phyloP scores from a whole-genome alignment of 768 basidiomycete species.

The Udeniomyces megalosporus region DNA sequence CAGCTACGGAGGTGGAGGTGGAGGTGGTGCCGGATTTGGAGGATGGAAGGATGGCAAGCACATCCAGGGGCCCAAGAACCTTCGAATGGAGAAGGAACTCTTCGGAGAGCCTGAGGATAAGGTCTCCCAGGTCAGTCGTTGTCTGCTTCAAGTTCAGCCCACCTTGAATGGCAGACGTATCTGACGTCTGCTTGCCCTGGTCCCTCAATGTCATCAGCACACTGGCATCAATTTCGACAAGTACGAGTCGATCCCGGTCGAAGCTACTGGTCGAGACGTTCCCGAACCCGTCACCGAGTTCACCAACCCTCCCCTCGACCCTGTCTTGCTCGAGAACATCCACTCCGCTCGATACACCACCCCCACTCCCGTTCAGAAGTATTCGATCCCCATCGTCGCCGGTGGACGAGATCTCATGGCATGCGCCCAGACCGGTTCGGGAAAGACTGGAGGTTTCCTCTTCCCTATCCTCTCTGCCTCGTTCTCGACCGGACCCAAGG shows the following conservation, averaged over 20 bases:
- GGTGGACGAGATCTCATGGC: constrained; percentile 40
- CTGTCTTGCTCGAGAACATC: constrained; percentile 90
- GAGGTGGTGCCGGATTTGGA: constrained; percentile 37
- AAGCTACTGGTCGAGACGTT: constrained; percentile 92
- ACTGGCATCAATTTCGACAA: constrained; percentile 99
- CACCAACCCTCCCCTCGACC: constrained; percentile 74
- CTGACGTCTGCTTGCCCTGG: constrained; percentile 23
- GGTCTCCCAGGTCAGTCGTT: constrained; percentile 24
- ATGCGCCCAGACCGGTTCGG: constrained; percentile 79
- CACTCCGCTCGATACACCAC: constrained; percentile 77
- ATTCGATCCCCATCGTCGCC: constrained; percentile 95
- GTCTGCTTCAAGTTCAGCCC: neutral
- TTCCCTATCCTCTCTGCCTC: constrained; percentile 96
- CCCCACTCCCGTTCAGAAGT: constrained; percentile 98
- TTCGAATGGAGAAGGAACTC: constrained; percentile 85
- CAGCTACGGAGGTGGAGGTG: constrained; percentile 20
- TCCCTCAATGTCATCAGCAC: too few relatives aligned
- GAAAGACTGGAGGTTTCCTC: constrained; percentile 96
- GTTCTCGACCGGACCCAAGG: constrained; percentile 62
- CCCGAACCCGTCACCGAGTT: constrained; percentile 84
- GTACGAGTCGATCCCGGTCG: constrained; percentile 98
- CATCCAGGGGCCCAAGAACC: constrained; percentile 63
- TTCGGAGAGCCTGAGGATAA: constrained; percentile 71
- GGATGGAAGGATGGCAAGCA: constrained; percentile 81
- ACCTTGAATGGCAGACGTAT: too few relatives aligned